Evolutionary conservation across 192 early-diverging fungal genomes (phyloP), one percentile per base, ranked within the genome.

Genomic region (Funneliformis geosporum): DNA sequence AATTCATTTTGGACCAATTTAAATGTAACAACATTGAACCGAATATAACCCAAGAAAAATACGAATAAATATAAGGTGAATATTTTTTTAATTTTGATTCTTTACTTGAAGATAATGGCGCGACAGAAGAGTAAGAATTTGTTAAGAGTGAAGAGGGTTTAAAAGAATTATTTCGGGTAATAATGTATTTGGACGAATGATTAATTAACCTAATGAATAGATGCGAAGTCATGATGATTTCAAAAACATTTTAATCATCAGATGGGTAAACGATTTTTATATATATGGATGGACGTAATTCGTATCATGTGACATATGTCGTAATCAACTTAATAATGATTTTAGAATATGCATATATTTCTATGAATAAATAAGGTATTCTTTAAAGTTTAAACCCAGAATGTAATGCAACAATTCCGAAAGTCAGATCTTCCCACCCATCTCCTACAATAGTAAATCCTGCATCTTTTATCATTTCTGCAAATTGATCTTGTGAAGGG

Each of bases 341-440:
- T 33, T 2, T 33, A 33, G 33, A 33, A 33, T 33, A 33, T 33
- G 33, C 33, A 33, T 33, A 33, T 33, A 33, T 33, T 33, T 33
- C 33, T 33, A 33, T 33, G 33, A 33, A 33, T 33, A 33, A 33
- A 2, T 0, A 33, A 33, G 33, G 33, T 33, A 33, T 33, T 12
- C 1, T 55, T 82, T 84, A 97, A 66, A 99, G 81, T 85, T 99
- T 99, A 88, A 92, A 97, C 60, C 97, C 97, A 59, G 93, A 91
- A 81, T 98, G 97, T 64, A 99, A 96, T 43, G 98, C 95, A 42
- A 96, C 95, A 0, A 98, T 95, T 38, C 98, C 98, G 91, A 99
- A 98, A 0, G 96, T 98, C 87, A 99, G 81, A 78, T 98, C 95
- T 78, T 97, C 95, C 83, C 94, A 98, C 6, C 96, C 96, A 69